Conservation (phyloP, 257 asterid genomes). For the Solanum chaucha region DNA sequence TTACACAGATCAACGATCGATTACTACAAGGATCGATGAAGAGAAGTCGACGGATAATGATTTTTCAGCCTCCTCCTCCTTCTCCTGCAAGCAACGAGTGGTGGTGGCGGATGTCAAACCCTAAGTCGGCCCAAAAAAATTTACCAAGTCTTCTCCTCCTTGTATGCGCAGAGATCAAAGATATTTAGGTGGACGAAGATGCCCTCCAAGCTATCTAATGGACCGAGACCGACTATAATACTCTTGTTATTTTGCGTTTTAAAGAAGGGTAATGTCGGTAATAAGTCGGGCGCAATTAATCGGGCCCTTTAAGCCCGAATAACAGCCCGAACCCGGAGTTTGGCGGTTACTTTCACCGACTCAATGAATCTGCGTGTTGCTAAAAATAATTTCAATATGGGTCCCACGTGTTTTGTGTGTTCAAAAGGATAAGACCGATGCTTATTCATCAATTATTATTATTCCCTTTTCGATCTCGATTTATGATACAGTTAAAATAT, state of each 20-base stretch:
- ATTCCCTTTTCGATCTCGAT: background rate
- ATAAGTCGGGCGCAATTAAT: background rate
- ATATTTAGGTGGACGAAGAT: background rate
- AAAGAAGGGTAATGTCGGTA: background rate
- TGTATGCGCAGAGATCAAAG: background rate
- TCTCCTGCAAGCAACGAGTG: background rate
- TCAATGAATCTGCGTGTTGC: background rate
- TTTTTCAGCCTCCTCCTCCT: background rate
- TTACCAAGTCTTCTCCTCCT: background rate
- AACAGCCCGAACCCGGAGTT: background rate
- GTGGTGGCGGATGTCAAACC: background rate
- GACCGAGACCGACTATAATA: background rate
- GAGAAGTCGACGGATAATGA: background rate
- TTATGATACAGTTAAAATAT: background rate
- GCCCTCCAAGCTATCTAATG: background rate
- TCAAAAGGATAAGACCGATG: background rate
- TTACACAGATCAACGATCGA: background rate
- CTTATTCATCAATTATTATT: too few relatives aligned
- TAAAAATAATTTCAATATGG: background rate
- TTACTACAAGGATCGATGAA: background rate
- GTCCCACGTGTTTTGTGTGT: background rate
- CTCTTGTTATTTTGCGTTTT: background rate
- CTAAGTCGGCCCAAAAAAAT: background rate
- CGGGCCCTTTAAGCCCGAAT: background rate
- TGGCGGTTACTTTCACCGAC: background rate